Conservation (phyloP, 768 basidiomycete genomes). For the Polyporus arcularius region DNA sequence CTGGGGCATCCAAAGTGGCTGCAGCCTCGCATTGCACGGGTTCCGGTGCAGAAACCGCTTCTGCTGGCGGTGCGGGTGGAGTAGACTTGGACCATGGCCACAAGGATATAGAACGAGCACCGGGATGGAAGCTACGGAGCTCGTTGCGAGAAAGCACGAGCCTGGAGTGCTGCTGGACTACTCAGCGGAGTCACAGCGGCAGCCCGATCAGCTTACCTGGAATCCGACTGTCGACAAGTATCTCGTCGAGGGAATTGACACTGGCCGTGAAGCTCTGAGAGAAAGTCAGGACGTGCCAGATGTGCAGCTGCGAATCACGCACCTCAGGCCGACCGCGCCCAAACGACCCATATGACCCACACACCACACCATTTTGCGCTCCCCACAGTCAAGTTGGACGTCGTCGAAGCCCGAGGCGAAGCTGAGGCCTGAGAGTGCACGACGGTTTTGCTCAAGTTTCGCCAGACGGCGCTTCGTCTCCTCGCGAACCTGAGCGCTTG, state of each 20-base stretch:
- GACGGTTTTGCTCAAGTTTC: too few species aligned
- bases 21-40: conserved; percentile 11
- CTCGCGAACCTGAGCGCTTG: too few species aligned
- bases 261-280: conserved; percentile 9
- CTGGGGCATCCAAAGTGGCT: conserved; percentile 5
- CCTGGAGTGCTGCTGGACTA: conserved; percentile 5
- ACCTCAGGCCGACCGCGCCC: conserved; percentile 14
- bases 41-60: neutral
- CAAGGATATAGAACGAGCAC: conserved; percentile 5
- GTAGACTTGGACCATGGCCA: conserved; percentile 12
- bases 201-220: conserved; percentile 4
- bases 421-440: too few species aligned
- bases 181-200: neutral
- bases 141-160: neutral
- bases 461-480: too few species aligned
- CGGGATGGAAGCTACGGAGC: conserved; percentile 1
- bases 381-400: too few species aligned
- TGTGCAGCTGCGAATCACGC: neutral
- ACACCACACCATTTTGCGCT: conserved; percentile 10
- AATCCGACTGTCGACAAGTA: conserved; percentile 13
- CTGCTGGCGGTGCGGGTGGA: neutral
- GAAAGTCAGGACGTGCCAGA: neutral
- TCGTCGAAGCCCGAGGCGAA: too few species aligned
- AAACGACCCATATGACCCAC: conserved; percentile 14
- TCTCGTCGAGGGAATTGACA: conserved; percentile 6